These are phyloP conservation scores for Porcisia hertigi DNA, from an alignment of 208 protist species.

Conservation along the genomic window DNA sequence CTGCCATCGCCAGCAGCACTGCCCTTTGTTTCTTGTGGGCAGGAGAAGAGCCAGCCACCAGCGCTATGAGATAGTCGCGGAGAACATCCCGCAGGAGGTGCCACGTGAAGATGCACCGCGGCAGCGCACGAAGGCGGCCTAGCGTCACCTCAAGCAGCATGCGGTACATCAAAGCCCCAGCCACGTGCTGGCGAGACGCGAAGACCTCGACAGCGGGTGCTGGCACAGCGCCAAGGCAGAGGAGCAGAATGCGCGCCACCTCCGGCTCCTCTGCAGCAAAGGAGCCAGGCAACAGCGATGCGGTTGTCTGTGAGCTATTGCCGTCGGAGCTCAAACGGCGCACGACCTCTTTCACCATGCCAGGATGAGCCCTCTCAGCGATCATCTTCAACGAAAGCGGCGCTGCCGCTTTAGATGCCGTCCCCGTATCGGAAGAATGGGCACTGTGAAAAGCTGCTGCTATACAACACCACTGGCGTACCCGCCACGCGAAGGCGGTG, in stretches of 20 bases:
- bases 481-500: conserved; percentile 37
- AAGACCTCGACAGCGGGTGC: not conserved
- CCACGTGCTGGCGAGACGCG: conserved; percentile 9
- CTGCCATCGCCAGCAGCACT: conserved; percentile 1
- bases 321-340: not conserved
- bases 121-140: conserved; percentile 37
- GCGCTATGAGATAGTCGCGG: not conserved
- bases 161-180: conserved; percentile 44
- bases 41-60: not conserved
- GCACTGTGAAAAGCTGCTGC: not conserved
- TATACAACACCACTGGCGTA: conserved; percentile 17
- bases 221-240: not conserved
- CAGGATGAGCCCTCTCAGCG: not conserved
- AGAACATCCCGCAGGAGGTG: conserved; percentile 33
- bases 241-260: conserved; percentile 4
- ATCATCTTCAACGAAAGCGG: not conserved
- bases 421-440: not conserved
- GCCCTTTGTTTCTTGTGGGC: not conserved
- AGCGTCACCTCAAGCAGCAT: conserved; percentile 47
- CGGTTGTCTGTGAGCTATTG: not conserved
- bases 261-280: conserved; percentile 29
- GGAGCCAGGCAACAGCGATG: not conserved
- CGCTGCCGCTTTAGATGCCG: not conserved
- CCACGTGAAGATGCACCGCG: conserved; percentile 66
- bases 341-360: not conserved